These are phyloP conservation scores for Francoa sonchifolia DNA, from an alignment of 441 rosid species.

Conservation along the genomic window DNA sequence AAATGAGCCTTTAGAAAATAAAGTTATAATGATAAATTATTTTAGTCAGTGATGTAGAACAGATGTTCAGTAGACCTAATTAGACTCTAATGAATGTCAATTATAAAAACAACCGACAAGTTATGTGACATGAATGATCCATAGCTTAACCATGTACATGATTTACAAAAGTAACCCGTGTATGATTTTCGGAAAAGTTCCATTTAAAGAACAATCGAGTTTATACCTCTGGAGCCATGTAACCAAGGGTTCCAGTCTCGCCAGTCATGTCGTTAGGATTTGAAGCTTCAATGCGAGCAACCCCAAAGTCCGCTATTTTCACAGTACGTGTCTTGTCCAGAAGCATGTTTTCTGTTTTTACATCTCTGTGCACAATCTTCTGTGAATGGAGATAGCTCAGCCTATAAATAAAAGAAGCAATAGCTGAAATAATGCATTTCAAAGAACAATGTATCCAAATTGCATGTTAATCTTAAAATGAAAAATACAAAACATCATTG, in stretches of 20 bases:
- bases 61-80: not conserved
- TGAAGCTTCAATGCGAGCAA: conserved; percentile 89
- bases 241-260: conserved; percentile 92
- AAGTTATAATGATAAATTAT: not conserved
- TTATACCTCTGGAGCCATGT: conserved; percentile 97
- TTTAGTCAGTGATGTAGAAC: not conserved
- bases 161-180: not conserved
- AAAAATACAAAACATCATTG: conserved; percentile 2
- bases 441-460: not conserved
- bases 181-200: not conserved
- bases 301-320: conserved; percentile 93
- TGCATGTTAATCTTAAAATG: not conserved
- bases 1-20: not conserved
- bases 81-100: no score
- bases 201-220: conserved; percentile 5
- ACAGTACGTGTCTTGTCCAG: conserved; percentile 74
- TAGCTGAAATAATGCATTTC: not conserved
- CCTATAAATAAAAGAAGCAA: conserved; percentile 25
- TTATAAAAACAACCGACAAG: no score
- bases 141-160: not conserved
- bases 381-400: conserved; percentile 84
- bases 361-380: conserved; percentile 95
- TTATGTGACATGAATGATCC: not conserved
- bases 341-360: conserved; percentile 92
- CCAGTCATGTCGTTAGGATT: conserved; percentile 98